Conservation (phyloP, 2,329 filamentous ascomycete species). For the Colletotrichum endophyticum region DNA sequence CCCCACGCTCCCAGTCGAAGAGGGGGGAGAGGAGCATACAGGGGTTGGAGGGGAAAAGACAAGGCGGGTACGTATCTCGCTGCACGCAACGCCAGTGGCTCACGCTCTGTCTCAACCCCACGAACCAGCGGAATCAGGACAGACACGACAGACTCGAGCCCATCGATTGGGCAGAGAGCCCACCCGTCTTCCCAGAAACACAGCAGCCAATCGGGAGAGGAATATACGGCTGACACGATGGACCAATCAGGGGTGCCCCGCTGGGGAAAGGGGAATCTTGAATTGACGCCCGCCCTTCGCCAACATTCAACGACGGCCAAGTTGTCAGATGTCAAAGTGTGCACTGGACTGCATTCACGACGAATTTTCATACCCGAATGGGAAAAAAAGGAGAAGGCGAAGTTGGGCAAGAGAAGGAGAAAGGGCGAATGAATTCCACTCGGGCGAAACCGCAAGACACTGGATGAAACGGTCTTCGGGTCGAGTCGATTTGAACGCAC, state of each 20-base stretch:
- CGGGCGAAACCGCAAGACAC: slow-evolving; percentile 15
- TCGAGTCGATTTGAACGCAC: not conserved
- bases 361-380: not conserved
- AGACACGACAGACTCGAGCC: not conserved
- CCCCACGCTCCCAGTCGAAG: not conserved
- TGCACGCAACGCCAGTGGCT: not conserved
- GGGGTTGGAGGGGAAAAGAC: not conserved
- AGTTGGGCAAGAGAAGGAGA: not conserved
- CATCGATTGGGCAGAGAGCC: not conserved
- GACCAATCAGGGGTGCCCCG: slow-evolving; percentile 1
- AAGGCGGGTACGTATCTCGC: not conserved
- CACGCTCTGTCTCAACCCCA: not conserved
- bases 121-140: not conserved
- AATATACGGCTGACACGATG: slow-evolving; percentile 1
- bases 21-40: not conserved
- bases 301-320: not conserved
- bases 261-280: slow-evolving; percentile 15
- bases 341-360: not conserved
- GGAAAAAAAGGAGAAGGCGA: not conserved
- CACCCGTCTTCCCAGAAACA: not conserved
- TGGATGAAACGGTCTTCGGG: slow-evolving; percentile 7
- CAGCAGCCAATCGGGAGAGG: slow-evolving; percentile 12
- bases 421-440: not conserved
- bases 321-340: not conserved
- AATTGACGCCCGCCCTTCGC: slow-evolving; percentile 4